Conservation (phyloP, 495 filamentous ascomycete species). For the Friedmanniomyces endolithicus region DNA sequence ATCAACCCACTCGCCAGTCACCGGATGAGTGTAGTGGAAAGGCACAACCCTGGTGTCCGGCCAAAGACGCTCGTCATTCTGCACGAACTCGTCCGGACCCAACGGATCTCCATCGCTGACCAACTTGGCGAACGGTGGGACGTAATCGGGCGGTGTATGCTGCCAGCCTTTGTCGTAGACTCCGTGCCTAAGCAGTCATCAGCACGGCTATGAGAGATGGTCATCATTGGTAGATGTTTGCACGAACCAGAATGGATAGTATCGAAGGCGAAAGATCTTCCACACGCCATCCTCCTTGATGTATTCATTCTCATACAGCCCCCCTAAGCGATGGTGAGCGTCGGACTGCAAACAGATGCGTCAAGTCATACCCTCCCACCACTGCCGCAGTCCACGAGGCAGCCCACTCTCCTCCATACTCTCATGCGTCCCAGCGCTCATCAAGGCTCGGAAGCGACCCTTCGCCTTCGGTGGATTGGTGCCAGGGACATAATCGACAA, state of each 20-base stretch:
- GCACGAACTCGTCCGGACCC: slow-evolving; percentile 42
- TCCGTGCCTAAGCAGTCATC: slow-evolving; percentile 34
- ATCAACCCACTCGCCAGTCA: slow-evolving; percentile 35
- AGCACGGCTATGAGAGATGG: background rate
- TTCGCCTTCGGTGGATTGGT: slow-evolving; percentile 35
- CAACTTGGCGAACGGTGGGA: slow-evolving; percentile 34
- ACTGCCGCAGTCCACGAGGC: slow-evolving; percentile 38
- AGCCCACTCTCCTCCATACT: slow-evolving; percentile 34
- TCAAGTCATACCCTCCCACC: background rate
- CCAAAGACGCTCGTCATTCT: slow-evolving; percentile 41
- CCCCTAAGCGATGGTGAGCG: slow-evolving; percentile 41
- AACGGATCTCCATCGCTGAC: slow-evolving; percentile 37
- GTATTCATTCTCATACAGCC: slow-evolving; percentile 48
- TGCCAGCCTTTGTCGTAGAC: slow-evolving; percentile 42
- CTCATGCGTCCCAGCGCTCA: slow-evolving; percentile 43
- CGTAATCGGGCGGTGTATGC: slow-evolving; percentile 40
- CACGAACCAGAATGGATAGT: slow-evolving; percentile 35
- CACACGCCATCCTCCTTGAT: slow-evolving; percentile 44
- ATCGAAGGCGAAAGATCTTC: slow-evolving; percentile 43
- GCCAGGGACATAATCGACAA: slow-evolving; percentile 26
- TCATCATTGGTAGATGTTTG: too few species aligned
- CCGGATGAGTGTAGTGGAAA: slow-evolving; percentile 44
- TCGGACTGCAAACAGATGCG: too few species aligned
- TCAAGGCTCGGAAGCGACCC: slow-evolving; percentile 43
- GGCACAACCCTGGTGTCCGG: slow-evolving; percentile 43